These are phyloP conservation scores for Geranomyces variabilis DNA, from an alignment of 192 early-diverging fungal genomes.

Conservation along the genomic window DNA sequence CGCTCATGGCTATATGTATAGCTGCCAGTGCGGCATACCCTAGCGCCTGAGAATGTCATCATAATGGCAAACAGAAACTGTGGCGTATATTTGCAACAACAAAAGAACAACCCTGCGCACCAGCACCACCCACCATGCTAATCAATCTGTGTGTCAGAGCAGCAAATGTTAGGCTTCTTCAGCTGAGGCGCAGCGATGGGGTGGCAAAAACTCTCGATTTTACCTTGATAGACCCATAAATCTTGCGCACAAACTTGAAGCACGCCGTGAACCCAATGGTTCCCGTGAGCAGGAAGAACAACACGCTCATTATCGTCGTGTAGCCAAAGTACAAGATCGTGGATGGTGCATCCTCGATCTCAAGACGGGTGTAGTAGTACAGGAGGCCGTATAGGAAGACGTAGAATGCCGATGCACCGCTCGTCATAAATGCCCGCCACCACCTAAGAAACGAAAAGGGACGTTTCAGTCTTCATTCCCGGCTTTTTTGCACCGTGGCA, in stretches of 20 bases:
- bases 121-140: too few relatives aligned
- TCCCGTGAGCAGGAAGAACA: slow-evolving; percentile 70
- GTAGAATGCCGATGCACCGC: slow-evolving; percentile 72
- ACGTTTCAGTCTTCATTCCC: not conserved
- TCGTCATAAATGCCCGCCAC: slow-evolving; percentile 83
- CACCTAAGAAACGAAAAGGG: slow-evolving; percentile 73
- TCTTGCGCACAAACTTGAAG: slow-evolving; percentile 66
- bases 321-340: slow-evolving; percentile 72
- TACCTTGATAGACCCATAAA: slow-evolving; percentile 79
- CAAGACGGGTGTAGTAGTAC: slow-evolving; percentile 46
- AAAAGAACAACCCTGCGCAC: too few relatives aligned
- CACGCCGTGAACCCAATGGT: slow-evolving; percentile 70
- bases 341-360: slow-evolving; percentile 66
- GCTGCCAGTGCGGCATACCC: too few relatives aligned
- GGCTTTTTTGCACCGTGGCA: not conserved
- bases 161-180: too few relatives aligned
- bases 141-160: too few relatives aligned
- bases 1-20: too few relatives aligned
- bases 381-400: slow-evolving; percentile 76
- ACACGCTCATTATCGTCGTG: slow-evolving; percentile 66
- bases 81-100: too few relatives aligned
- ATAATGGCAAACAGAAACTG: too few relatives aligned
- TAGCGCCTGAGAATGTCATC: too few relatives aligned
- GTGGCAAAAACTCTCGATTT: too few relatives aligned
- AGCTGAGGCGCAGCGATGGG: too few relatives aligned